A percentile compares a stretch with the other conserved stretches of the same genome.
Evolutionary conservation across 345 rosid genomes (phyloP).

Genomic region (Camelina neglecta): DNA sequence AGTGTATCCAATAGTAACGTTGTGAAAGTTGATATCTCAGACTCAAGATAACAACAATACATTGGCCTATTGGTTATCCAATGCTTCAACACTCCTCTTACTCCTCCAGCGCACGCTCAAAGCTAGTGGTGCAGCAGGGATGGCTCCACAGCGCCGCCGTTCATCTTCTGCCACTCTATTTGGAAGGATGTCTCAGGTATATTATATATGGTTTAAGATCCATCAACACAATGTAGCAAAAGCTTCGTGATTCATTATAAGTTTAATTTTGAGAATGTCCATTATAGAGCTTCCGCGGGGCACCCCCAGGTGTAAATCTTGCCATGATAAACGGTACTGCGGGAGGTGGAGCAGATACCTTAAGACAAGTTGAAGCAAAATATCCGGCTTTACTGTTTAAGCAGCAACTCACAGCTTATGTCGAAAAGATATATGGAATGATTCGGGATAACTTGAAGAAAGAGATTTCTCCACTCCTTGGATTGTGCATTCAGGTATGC

Average conservation of each 20-base stretch:
- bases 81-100: slow-evolving; percentile 89
- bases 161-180: slow-evolving; percentile 93
- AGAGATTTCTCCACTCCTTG: slow-evolving; percentile 95
- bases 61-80: slow-evolving; percentile 94
- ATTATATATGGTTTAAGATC: slow-evolving; percentile 12
- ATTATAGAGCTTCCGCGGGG: slow-evolving; percentile 84
- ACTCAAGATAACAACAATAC: slow-evolving; percentile 84
- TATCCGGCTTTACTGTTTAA: slow-evolving; percentile 97
- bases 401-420: slow-evolving; percentile 96
- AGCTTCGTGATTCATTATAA: background rate
- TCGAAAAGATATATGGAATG: slow-evolving; percentile 97
- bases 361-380: slow-evolving; percentile 96
- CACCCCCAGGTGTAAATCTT: slow-evolving; percentile 87
- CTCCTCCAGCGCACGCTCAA: slow-evolving; percentile 89
- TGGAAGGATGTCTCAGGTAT: slow-evolving; percentile 93
- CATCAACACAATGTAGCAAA: slow-evolving; percentile 13
- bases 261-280: slow-evolving; percentile 1
- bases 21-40: slow-evolving; percentile 44
- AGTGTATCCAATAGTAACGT: background rate
- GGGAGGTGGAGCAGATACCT: slow-evolving; percentile 63
- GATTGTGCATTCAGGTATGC: slow-evolving; percentile 92
- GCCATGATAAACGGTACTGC: slow-evolving; percentile 66
- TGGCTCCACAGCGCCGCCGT: slow-evolving; percentile 96
- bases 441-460: slow-evolving; percentile 94
- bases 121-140: slow-evolving; percentile 97